These are phyloP conservation scores for Ascobolus immersus DNA, from an alignment of 495 filamentous ascomycete species.

Conservation along the genomic window DNA sequence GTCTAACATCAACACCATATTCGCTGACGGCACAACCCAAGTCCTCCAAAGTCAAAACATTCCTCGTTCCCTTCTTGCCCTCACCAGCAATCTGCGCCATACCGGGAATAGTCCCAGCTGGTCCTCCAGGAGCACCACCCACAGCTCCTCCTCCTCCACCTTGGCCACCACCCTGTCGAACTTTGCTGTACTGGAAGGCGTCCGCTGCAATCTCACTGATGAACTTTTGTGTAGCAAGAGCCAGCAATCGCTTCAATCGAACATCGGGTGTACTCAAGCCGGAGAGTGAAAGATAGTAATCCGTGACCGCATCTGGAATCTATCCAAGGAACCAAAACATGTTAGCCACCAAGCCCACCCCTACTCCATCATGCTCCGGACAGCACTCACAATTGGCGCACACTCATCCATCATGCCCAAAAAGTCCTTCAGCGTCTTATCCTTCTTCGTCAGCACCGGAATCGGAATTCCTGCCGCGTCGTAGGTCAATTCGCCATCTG, in stretches of 20 bases:
- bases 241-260: constrained; percentile 73
- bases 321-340: constrained; percentile 18
- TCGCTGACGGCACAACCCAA: constrained; percentile 89
- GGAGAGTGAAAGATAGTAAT: constrained; percentile 90
- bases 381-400: constrained; percentile 53
- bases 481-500: no score
- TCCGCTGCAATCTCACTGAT: constrained; percentile 91
- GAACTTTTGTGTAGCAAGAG: constrained; percentile 92
- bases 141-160: constrained; percentile 29
- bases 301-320: constrained; percentile 94
- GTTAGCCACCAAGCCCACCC: not conserved
- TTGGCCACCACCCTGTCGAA: constrained; percentile 46
- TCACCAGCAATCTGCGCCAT: constrained; percentile 70
- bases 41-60: constrained; percentile 96
- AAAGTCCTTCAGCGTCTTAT: constrained; percentile 74
- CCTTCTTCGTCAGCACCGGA: no score
- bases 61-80: constrained; percentile 71
- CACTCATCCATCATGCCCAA: constrained; percentile 93
- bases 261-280: constrained; percentile 74
- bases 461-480: no score
- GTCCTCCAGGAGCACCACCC: constrained; percentile 27
- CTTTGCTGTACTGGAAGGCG: constrained; percentile 89
- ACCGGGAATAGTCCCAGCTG: constrained; percentile 41
- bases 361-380: not conserved
- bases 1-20: constrained; percentile 89